These are phyloP conservation scores for Xylaria arbuscula DNA, from an alignment of 2,329 filamentous ascomycete genomes.

Conservation along the genomic window DNA sequence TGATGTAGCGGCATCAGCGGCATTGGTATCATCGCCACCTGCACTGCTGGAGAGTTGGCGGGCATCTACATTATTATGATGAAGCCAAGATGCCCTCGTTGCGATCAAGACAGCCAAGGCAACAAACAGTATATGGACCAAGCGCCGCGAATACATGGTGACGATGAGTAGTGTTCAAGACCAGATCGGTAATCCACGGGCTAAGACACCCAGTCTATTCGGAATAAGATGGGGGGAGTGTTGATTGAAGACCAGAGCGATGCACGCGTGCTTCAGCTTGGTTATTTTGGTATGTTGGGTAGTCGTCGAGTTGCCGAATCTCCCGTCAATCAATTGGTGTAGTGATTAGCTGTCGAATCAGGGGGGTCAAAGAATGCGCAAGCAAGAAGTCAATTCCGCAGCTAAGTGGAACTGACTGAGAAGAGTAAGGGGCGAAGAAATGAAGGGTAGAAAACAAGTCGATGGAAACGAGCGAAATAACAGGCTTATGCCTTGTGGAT, in stretches of 20 bases:
- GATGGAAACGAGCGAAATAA: constrained; percentile 39
- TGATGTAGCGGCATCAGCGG: not conserved
- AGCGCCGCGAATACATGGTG: constrained; percentile 61
- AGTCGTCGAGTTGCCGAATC: constrained; percentile 4
- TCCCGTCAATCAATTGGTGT: not conserved
- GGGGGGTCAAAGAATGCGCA: constrained; percentile 10
- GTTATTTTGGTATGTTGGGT: constrained; percentile 1
- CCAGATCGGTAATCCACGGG: not conserved
- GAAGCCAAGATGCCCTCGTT: constrained; percentile 57
- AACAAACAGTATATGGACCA: constrained; percentile 61
- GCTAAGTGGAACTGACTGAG: not conserved
- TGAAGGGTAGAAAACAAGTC: constrained; percentile 24
- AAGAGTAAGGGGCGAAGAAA: constrained; percentile 12
- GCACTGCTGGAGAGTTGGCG: constrained; percentile 39
- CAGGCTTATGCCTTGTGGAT: constrained; percentile 35
- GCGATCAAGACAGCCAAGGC: constrained; percentile 60
- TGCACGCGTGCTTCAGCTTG: constrained; percentile 13
- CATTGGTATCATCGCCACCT: constrained; percentile 34
- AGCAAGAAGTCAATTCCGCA: not conserved
- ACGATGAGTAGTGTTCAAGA: constrained; percentile 4
- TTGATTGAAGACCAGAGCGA: constrained; percentile 10
- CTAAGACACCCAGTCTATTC: not conserved
- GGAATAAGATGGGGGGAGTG: not conserved
- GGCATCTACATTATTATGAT: constrained; percentile 44
- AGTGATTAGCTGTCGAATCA: constrained; percentile 3